Conservation (phyloP, 768 basidiomycete genomes). For the Boletus rufocinnamomeus region DNA sequence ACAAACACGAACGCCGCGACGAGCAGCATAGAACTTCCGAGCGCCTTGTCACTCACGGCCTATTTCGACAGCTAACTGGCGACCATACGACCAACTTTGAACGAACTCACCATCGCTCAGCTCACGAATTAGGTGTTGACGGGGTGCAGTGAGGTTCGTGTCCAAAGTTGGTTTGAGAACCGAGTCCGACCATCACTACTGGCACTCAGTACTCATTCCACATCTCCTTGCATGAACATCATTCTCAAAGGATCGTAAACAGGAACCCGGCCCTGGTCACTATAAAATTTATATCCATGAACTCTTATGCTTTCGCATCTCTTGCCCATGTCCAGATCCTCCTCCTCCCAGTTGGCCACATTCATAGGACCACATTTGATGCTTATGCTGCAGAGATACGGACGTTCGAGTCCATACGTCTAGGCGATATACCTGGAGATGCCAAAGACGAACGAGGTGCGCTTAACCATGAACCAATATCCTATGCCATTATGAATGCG, state of each 20-base stretch:
- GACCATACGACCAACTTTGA: neutral
- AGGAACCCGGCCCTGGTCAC: neutral
- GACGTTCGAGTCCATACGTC: slow-evolving; percentile 68
- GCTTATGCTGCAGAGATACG: slow-evolving; percentile 74
- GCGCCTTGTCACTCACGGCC: slow-evolving; percentile 78
- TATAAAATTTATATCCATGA: slow-evolving; percentile 49
- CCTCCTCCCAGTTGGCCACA: slow-evolving; percentile 81
- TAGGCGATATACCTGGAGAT: slow-evolving; percentile 83
- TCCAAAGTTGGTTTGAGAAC: slow-evolving; percentile 20
- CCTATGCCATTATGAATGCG: neutral
- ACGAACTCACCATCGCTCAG: slow-evolving; percentile 29
- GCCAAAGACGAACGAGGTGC: slow-evolving; percentile 75
- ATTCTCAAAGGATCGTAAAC: neutral
- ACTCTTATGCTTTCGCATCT: slow-evolving; percentile 71
- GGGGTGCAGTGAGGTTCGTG: slow-evolving; percentile 11
- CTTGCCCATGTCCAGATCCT: slow-evolving; percentile 86
- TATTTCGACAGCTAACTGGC: slow-evolving; percentile 33
- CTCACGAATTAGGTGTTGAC: neutral
- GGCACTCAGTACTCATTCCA: neutral
- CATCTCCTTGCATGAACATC: slow-evolving; percentile 5
- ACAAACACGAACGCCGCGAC: slow-evolving; percentile 74
- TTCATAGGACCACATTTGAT: slow-evolving; percentile 69
- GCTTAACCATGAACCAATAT: slow-evolving; percentile 18
- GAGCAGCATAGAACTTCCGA: slow-evolving; percentile 81
- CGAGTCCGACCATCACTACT: neutral